A percentile compares a stretch with the other conserved stretches of the same genome.
phyloP scores from a whole-genome alignment of 345 rosid species.

The Pugionium cornutum region DNA sequence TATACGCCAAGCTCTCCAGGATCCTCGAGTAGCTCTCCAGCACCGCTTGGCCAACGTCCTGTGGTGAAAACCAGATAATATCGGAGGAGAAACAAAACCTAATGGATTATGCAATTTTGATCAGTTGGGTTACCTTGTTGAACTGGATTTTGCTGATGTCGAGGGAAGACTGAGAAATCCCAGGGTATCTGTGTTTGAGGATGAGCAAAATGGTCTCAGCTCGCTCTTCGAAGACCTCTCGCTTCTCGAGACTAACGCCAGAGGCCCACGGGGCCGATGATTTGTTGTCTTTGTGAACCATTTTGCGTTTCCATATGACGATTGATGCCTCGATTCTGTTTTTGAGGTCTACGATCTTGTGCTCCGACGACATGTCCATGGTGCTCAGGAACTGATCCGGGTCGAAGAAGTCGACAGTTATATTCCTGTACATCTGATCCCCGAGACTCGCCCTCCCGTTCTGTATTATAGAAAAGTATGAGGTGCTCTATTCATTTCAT shows the following conservation, averaged over 20 bases:
- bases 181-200: conserved; percentile 79
- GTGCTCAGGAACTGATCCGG: conserved; percentile 74
- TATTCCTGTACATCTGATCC: conserved; percentile 68
- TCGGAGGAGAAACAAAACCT: background rate
- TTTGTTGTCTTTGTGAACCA: conserved; percentile 78
- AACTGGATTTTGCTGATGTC: conserved; percentile 88
- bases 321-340: conserved; percentile 95
- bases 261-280: conserved; percentile 68
- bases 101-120: background rate
- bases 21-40: conserved; percentile 93
- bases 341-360: conserved; percentile 88
- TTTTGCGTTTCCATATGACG: conserved; percentile 90
- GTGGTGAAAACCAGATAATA: background rate
- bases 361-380: conserved; percentile 88
- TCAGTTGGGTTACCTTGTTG: conserved; percentile 48
- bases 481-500: background rate
- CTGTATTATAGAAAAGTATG: conserved; percentile 39
- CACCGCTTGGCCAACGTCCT: conserved; percentile 91
- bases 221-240: conserved; percentile 92
- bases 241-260: conserved; percentile 79
- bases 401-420: conserved; percentile 84
- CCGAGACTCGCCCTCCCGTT: conserved; percentile 95
- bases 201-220: conserved; percentile 81
- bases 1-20: conserved; percentile 88
- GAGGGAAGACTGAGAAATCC: conserved; percentile 79